Evolutionary conservation across 148 eudicot species (phyloP).

Genomic region (Suaeda aralocaspica): DNA sequence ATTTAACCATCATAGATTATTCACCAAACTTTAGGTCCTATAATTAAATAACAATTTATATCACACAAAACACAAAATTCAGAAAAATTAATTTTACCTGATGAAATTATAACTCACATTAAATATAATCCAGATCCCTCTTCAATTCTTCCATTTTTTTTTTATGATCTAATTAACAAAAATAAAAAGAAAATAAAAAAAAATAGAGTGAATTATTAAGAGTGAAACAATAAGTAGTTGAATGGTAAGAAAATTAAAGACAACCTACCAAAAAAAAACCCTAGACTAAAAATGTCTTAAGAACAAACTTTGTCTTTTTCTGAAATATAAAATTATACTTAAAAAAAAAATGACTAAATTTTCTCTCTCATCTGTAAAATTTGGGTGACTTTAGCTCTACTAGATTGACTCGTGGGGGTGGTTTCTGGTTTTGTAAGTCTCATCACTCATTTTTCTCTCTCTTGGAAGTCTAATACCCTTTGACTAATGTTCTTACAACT

Average conservation of each 20-base stretch:
- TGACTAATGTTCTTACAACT: conserved; percentile 18
- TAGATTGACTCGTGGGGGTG: conserved; percentile 29
- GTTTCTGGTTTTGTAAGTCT: conserved; percentile 26
- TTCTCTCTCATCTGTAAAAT: conserved; percentile 25
- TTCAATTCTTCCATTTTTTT: conserved; percentile 21
- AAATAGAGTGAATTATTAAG: not conserved
- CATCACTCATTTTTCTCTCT: conserved; percentile 7
- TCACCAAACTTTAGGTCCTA: conserved; percentile 9
- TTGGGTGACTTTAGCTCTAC: conserved; percentile 16
- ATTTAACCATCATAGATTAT: not conserved
- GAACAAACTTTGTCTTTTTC: conserved; percentile 35
- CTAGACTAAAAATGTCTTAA: conserved; percentile 18
- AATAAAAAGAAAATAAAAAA: not conserved
- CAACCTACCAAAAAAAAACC: conserved; percentile 19
- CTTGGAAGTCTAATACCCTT: conserved; percentile 3
- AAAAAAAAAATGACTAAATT: not conserved
- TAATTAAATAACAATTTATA: no score
- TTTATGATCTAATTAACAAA: conserved; percentile 18
- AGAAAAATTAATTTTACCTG: conserved; percentile 16
- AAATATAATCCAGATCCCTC: conserved; percentile 18
- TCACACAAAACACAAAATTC: not conserved
- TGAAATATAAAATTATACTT: not conserved
- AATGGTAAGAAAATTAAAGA: not conserved
- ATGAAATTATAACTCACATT: not conserved
- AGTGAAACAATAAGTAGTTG: not conserved